These are phyloP conservation scores for Hanseniaspora thailandica DNA, from an alignment of 805 yeast species.

Conservation along the genomic window DNA sequence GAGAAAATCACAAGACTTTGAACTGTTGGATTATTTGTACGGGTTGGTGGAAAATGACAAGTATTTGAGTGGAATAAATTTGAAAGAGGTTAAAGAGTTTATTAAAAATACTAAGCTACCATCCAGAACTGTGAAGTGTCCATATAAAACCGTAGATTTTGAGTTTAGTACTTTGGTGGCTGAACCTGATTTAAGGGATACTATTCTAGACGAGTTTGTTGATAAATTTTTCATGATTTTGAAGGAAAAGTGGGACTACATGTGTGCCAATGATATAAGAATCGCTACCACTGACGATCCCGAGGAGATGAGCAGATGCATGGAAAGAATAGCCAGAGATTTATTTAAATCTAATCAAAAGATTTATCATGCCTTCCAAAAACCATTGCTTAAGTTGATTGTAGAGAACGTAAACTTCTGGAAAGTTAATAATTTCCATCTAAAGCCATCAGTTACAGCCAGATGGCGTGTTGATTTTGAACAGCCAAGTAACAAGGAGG, in stretches of 20 bases:
- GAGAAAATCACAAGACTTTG: not conserved
- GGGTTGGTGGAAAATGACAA: not conserved
- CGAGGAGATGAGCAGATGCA: not conserved
- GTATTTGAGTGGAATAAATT: not conserved
- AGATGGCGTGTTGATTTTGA: slow-evolving; percentile 11
- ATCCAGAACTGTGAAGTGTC: not conserved
- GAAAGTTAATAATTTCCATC: slow-evolving; percentile 10
- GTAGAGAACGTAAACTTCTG: slow-evolving; percentile 10
- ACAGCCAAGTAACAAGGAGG: not conserved
- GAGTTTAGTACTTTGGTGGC: not conserved
- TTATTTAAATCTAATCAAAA: not conserved
- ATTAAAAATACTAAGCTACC: not conserved
- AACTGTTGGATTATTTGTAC: not conserved
- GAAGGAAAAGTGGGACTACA: not conserved
- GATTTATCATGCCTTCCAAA: not conserved
- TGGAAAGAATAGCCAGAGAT: not conserved
- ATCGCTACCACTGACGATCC: not conserved
- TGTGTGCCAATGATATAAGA: not conserved
- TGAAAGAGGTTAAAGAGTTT: not conserved
- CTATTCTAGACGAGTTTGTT: not conserved
- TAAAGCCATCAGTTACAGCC: not conserved
- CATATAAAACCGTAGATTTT: slow-evolving; percentile 1
- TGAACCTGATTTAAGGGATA: not conserved
- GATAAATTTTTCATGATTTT: not conserved
- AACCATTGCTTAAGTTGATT: not conserved